Percentiles rank a stretch among this genome's conserved stretches.
Conservation (phyloP, 164 flowering plant species). For the Chloranthus sessilifolius region DNA sequence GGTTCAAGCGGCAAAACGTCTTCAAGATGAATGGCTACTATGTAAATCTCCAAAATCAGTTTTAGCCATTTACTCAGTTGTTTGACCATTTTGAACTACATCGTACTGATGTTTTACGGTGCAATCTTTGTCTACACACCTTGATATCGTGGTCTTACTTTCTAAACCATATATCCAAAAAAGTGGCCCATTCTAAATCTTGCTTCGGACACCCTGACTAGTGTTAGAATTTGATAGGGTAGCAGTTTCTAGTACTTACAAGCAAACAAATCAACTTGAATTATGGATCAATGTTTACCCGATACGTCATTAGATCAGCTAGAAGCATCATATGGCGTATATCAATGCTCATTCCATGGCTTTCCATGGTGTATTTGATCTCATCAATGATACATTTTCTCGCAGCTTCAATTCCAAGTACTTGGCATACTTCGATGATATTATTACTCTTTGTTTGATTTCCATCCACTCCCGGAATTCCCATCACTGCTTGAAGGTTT, state of each 20-base stretch:
- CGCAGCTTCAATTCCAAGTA: constrained; percentile 96
- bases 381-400: constrained; percentile 69
- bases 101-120: too few species aligned
- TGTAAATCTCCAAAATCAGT: too few species aligned
- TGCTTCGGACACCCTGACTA: too few species aligned
- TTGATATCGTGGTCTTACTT: too few species aligned
- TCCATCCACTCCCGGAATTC: constrained; percentile 74
- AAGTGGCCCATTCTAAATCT: too few species aligned
- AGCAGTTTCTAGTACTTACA: neutral
- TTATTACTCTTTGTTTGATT: constrained; percentile 68
- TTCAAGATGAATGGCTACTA: too few species aligned
- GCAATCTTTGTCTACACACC: too few species aligned
- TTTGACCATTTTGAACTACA: too few species aligned
- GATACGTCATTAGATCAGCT: constrained; percentile 87
- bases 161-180: too few species aligned
- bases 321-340: constrained; percentile 96
- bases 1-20: too few species aligned
- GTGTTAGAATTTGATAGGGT: constrained; percentile 2
- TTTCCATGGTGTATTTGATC: constrained; percentile 63
- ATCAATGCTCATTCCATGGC: constrained; percentile 90
- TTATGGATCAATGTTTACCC: constrained; percentile 31
- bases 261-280: neutral
- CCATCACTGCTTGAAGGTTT: constrained; percentile 77
- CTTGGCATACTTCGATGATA: constrained; percentile 54
- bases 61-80: too few species aligned